A percentile compares a stretch with the other conserved stretches of the same genome.
Evolutionary conservation across 306 rosid species (phyloP).

Genomic region (Corylus americana): DNA sequence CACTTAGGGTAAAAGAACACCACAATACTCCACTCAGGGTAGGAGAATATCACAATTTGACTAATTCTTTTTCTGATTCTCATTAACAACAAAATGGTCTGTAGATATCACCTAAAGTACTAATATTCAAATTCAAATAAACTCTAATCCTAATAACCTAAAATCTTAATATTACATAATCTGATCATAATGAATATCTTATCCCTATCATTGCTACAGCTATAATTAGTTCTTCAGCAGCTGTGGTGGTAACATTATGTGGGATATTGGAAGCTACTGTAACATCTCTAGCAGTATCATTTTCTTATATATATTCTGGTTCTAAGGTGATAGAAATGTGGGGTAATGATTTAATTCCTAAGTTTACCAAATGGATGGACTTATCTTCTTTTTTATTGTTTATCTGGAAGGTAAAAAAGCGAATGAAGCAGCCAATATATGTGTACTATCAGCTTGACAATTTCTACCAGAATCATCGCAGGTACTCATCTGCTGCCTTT

Average conservation of each 20-base stretch:
- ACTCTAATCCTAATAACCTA: no score
- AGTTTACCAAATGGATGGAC: constrained; percentile 7
- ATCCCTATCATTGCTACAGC: neutral
- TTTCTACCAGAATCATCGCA: constrained; percentile 93
- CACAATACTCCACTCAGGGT: no score
- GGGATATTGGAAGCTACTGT: constrained; percentile 2
- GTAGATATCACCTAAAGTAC: no score
- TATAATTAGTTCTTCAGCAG: neutral
- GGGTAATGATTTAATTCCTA: neutral
- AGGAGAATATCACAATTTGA: no score
- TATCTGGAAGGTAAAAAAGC: constrained; percentile 58
- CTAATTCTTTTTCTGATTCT: no score
- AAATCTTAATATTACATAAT: no score
- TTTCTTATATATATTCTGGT: neutral
- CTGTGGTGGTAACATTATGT: neutral
- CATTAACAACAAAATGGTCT: no score
- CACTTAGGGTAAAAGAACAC: no score
- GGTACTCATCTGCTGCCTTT: constrained; percentile 46
- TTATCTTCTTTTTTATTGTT: constrained; percentile 19
- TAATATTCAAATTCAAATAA: no score
- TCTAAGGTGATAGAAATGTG: neutral
- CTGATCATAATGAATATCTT: no score
- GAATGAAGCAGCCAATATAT: constrained; percentile 73
- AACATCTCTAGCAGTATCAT: neutral
- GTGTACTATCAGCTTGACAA: constrained; percentile 92